Evolutionary conservation across 2,329 filamentous ascomycete genomes (phyloP), one percentile per base, ranked within the genome.

Genomic region (Thielaviopsis cerberus): DNA sequence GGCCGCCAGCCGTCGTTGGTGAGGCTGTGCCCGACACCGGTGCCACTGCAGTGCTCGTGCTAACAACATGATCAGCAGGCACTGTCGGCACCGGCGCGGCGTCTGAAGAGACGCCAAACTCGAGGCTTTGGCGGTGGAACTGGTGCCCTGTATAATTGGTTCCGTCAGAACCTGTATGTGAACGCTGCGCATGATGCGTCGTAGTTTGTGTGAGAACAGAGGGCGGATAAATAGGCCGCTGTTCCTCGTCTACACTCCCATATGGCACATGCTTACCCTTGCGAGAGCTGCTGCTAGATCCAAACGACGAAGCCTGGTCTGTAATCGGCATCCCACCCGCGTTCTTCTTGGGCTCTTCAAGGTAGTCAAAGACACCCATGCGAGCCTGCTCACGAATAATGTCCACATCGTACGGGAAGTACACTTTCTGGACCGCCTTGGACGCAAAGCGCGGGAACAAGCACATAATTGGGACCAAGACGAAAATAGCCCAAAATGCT

Each of bases 301-400:
- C 71, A 59, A 62, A 66, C 27, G 64, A 68, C 3, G 23, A 51
- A 30, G 51, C 54, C 30, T n/a, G 13, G 27, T 55, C 53, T 30
- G 57, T 30, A 3, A 54, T 22, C 2, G 56, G 54, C 24, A 61
- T 50, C 34, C 56, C 56, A 10, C 59, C 59, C 17, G 59, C 59
- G 22, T 66, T 63, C 54, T 70, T 70, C 20, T 70, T 69, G 62
- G 70, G 59, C 64, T 66, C 64, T 3, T 68, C 68, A 54, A 91
- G 75, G 65, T 88, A 80, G 63, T 85, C 81, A 68, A 94, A 97
- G 66, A 84, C 83, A 64, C 92, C 92, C 71, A 83, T 76, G 26
- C 80, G 80, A 61, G 94, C 82, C 73, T 97, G 89, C 70, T 98
- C 92, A 53, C 92, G 88, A 66, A 98, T 83, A 63, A 98, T 94